Conservation (phyloP, 2,329 filamentous ascomycete genomes). For the Alternaria triticina region DNA sequence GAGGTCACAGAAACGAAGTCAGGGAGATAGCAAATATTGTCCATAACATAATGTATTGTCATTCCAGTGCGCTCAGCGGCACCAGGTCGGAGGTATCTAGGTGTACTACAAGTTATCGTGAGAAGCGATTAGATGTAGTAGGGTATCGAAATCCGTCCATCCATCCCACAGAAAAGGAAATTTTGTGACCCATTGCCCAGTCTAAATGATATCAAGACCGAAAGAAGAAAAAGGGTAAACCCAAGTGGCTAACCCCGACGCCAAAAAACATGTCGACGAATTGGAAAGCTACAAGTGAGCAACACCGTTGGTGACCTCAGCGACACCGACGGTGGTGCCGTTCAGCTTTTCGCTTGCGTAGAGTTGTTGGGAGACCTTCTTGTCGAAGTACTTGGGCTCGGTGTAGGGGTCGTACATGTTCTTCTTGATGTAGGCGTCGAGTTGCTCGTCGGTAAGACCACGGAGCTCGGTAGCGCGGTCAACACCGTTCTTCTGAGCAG, state of each 20-base stretch:
- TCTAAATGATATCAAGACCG: constrained; percentile 27
- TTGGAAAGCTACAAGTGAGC: constrained; percentile 39
- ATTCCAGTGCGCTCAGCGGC: constrained; percentile 3
- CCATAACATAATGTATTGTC: constrained; percentile 8
- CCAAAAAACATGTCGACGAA: constrained; percentile 12
- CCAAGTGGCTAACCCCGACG: constrained; percentile 7
- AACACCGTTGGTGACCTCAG: constrained; percentile 36
- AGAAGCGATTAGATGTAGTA: constrained; percentile 25
- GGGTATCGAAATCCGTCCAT: constrained; percentile 32
- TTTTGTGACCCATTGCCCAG: constrained; percentile 25
- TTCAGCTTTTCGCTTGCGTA: constrained; percentile 33
- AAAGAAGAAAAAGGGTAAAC: constrained; percentile 8
- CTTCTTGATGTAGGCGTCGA: constrained; percentile 68
- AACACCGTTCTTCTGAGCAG: constrained; percentile 77
- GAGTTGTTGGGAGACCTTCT: constrained; percentile 45
- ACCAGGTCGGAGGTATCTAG: constrained; percentile 4
- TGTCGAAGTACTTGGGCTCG: constrained; percentile 51
- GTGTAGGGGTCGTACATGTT: constrained; percentile 60
- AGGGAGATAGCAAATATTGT: neutral
- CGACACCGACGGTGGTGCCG: constrained; percentile 29
- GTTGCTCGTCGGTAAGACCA: constrained; percentile 69
- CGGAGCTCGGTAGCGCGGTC: constrained; percentile 66
- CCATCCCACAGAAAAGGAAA: constrained; percentile 16
- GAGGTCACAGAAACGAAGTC: neutral
- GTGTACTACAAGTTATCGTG: constrained; percentile 13